Evolutionary conservation across 2,329 filamentous ascomycete genomes (phyloP).

Genomic region (Furcasterigmium sp.): DNA sequence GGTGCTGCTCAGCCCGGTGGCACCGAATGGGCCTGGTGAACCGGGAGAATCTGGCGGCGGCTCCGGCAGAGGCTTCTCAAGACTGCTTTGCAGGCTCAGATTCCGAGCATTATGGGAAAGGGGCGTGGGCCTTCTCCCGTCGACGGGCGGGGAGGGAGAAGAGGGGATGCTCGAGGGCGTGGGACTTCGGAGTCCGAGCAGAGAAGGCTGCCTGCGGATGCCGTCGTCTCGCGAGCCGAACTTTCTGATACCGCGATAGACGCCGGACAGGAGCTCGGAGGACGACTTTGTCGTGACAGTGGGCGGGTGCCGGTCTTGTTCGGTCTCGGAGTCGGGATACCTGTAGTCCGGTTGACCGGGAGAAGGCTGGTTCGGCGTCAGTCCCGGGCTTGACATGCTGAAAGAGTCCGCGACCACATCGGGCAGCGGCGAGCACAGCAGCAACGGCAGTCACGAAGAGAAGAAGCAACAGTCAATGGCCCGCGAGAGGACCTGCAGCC

Average conservation of each 20-base stretch:
- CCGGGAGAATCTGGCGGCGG: slow-evolving; percentile 29
- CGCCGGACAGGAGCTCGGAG: slow-evolving; percentile 44
- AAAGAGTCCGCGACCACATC: not conserved
- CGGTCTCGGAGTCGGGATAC: slow-evolving; percentile 39
- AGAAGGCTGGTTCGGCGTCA: slow-evolving; percentile 23
- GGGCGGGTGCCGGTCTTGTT: slow-evolving; percentile 24
- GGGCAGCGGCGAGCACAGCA: not conserved
- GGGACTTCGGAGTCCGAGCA: slow-evolving; percentile 29
- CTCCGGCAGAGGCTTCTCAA: slow-evolving; percentile 52
- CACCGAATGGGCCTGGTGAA: slow-evolving; percentile 20
- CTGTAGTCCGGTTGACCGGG: slow-evolving; percentile 25
- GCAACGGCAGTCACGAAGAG: not conserved
- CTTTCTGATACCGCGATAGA: slow-evolving; percentile 47
- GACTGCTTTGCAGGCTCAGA: slow-evolving; percentile 50
- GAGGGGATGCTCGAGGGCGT: slow-evolving; percentile 17
- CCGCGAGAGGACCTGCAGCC: not conserved
- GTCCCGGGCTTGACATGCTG: slow-evolving; percentile 17
- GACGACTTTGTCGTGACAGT: slow-evolving; percentile 26
- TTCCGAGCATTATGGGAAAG: slow-evolving; percentile 44
- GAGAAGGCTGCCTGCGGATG: slow-evolving; percentile 38
- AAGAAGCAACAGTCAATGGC: not conserved
- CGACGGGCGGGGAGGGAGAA: slow-evolving; percentile 19
- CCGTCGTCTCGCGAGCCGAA: slow-evolving; percentile 39
- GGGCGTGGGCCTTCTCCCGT: slow-evolving; percentile 3
- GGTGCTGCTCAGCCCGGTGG: slow-evolving; percentile 26